A percentile compares a stretch with the other conserved stretches of the same genome.
phyloP scores from a whole-genome alignment of 192 early-diverging fungal genomes.

The Coemansia aciculifera region DNA sequence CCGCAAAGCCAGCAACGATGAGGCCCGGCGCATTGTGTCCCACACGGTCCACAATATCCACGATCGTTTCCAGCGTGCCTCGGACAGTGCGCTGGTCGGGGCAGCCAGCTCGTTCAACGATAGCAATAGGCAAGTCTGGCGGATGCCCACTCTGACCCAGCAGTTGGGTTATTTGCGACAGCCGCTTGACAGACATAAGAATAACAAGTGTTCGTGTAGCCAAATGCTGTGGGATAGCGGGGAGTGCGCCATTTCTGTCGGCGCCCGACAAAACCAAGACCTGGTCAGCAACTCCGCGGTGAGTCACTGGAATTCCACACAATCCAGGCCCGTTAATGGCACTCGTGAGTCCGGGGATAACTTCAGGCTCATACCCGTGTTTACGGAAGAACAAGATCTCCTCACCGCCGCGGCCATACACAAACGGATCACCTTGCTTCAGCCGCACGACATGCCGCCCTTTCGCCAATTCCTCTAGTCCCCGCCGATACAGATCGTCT shows the following conservation, averaged over 20 bases:
- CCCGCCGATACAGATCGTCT: slow-evolving; percentile 72
- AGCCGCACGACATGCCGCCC: slow-evolving; percentile 77
- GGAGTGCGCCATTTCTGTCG: slow-evolving; percentile 74
- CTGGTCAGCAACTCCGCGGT: slow-evolving; percentile 84
- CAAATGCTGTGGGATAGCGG: slow-evolving; percentile 68
- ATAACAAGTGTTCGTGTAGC: slow-evolving; percentile 75
- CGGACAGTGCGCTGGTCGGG: slow-evolving; percentile 68
- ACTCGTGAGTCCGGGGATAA: slow-evolving; percentile 79
- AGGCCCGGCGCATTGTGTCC: slow-evolving; percentile 74
- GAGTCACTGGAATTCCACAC: slow-evolving; percentile 81
- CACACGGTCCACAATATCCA: slow-evolving; percentile 60
- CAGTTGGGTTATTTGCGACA: slow-evolving; percentile 64
- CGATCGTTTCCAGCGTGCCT: slow-evolving; percentile 67
- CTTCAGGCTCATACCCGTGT: slow-evolving; percentile 67
- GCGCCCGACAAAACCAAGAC: slow-evolving; percentile 82
- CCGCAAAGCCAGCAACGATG: slow-evolving; percentile 75
- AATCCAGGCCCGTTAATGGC: slow-evolving; percentile 73
- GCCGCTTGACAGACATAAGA: slow-evolving; percentile 80
- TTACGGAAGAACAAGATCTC: slow-evolving; percentile 75
- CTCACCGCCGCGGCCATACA: slow-evolving; percentile 92
- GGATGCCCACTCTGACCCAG: slow-evolving; percentile 67
- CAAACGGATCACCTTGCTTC: slow-evolving; percentile 91
- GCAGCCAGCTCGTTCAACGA: slow-evolving; percentile 83
- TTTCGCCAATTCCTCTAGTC: slow-evolving; percentile 65
- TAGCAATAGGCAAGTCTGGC: slow-evolving; percentile 64